Conservation (phyloP, 306 rosid genomes). For the Dryas octopetala region DNA sequence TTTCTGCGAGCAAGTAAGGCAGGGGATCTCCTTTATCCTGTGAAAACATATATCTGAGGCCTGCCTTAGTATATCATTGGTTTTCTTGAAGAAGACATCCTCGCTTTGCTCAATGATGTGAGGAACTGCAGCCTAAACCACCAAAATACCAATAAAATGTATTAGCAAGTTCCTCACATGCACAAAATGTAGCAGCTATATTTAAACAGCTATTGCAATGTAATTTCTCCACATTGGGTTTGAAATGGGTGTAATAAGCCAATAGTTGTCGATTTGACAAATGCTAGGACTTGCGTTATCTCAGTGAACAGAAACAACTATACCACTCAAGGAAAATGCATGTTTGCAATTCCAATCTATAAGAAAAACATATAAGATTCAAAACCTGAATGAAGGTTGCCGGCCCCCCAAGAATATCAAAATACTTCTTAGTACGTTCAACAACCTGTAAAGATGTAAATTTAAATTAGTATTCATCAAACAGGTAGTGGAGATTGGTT, state of each 20-base stretch:
- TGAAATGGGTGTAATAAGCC: no score
- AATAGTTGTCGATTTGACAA: no score
- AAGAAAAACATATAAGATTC: slow-evolving; percentile 5
- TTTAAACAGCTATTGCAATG: no score
- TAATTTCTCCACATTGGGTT: no score
- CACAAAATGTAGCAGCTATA: no score
- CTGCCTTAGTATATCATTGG: slow-evolving; percentile 54
- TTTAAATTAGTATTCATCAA: neutral
- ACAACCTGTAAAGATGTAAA: slow-evolving; percentile 45
- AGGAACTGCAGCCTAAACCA: slow-evolving; percentile 86
- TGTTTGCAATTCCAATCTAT: no score
- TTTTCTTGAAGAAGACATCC: slow-evolving; percentile 73
- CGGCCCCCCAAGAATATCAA: slow-evolving; percentile 86
- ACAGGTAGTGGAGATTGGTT: neutral
- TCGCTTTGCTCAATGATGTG: slow-evolving; percentile 64
- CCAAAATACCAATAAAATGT: slow-evolving; percentile 1
- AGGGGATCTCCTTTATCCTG: slow-evolving; percentile 58
- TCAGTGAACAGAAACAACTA: no score
- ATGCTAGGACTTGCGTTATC: no score
- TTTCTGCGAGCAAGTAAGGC: slow-evolving; percentile 63
- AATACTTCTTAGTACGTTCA: slow-evolving; percentile 78
- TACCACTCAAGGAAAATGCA: no score
- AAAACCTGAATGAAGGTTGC: slow-evolving; percentile 93
- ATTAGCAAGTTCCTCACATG: no score
- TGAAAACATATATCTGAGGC: slow-evolving; percentile 62